Conservation (phyloP, 345 rosid genomes). For the Eutrema yunnanense region DNA sequence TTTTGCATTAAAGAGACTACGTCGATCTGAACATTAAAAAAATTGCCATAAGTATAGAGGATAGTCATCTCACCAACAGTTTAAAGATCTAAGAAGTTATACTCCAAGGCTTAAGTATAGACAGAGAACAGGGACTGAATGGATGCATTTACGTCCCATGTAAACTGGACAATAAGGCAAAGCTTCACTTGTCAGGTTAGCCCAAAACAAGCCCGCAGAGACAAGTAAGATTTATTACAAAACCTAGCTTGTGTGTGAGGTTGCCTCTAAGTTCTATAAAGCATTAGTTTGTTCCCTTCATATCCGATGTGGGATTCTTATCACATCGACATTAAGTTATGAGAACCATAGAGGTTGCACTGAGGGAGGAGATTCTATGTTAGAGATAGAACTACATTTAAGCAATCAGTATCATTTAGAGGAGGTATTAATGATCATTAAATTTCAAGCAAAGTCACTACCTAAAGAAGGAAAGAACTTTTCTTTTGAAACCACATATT, state of each 20-base stretch:
- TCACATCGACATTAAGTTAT: neutral
- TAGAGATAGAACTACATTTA: neutral
- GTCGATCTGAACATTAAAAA: neutral
- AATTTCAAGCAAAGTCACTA: neutral
- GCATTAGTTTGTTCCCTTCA: neutral
- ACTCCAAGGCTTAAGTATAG: neutral
- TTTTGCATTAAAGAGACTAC: neutral
- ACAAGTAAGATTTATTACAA: neutral
- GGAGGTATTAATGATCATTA: neutral
- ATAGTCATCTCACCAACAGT: neutral
- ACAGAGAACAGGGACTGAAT: neutral
- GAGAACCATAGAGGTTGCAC: neutral
- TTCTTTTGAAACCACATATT: neutral
- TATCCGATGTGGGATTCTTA: neutral
- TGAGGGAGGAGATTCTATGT: neutral
- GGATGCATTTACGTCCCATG: neutral
- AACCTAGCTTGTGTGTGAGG: neutral
- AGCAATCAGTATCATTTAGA: neutral
- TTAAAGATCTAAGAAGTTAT: neutral
- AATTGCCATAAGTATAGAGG: neutral
- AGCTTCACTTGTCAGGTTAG: neutral
- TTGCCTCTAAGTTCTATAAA: neutral
- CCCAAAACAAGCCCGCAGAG: neutral
- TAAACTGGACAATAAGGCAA: neutral
- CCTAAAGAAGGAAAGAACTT: neutral